Evolutionary conservation across 2,329 filamentous ascomycete species (phyloP), one percentile per base, ranked within the genome.

Genomic region (Fusarium protoensiforme): DNA sequence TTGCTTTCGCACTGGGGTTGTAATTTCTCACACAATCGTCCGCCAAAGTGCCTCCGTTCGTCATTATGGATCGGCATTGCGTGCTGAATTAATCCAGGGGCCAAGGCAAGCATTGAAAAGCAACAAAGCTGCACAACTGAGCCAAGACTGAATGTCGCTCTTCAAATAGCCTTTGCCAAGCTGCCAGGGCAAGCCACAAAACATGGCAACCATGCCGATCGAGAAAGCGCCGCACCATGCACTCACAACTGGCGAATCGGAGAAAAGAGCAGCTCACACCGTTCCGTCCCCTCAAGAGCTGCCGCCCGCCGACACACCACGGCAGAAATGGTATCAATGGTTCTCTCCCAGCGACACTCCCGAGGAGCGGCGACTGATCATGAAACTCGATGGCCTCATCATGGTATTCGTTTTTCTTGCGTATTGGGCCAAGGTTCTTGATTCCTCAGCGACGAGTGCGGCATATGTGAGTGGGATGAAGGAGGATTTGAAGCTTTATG

Each of bases 381-480:
- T 85, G 27, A 90, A 90, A 74, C 83, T 91, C 14, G 88, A 91
- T 67, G 78, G 87, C 0, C 78, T 90, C 4, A 87, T 91, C 43
- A 85, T 91, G 0, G 87, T 88, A 0, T 90, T 89, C 73, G 87
- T 87, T 0, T 86, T 89, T 51, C 77, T 90, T 4, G 83, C 86
- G 0, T 89, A 90, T 68, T 90, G 87, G 85, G 84, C 86, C 59
- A 89, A 89, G 75, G 88, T 89, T 67, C 84, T 90, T 13, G 74
- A 76, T 53, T 67, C 67, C 27, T 74, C 71, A n/a, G 71, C 71
- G 18, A 72, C 67, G 18, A 68, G 64, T 36, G 53, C 64, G 4
- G 83, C 82, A 5, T 84, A 81, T 48, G 57, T 35, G 7, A 68
- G 66, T 11, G 66, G 66, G 9, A 65, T 68, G 66, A 61, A 48